Base-by-base conservation (phyloP, 1,139 yeast genomes). In the Magnusiomyces fungicola region DNA sequence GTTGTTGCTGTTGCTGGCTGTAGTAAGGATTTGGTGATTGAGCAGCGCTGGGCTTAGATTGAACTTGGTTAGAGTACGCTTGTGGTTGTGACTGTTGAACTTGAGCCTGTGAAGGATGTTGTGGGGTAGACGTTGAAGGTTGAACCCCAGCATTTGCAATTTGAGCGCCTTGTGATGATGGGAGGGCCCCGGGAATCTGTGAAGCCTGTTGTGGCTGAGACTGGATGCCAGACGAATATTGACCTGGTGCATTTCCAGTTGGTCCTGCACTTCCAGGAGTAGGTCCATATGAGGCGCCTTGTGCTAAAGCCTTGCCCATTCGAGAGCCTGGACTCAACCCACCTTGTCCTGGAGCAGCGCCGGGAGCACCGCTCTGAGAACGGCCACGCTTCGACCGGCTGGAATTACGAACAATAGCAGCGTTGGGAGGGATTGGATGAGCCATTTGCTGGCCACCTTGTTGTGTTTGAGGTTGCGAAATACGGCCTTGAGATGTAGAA, bases 361-460 rank as follows among this genome's bases (percentile, higher is more conserved):
- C 16, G 30, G 46, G 30, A 37, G 41, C 16, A 46, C 45, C 37
- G 37, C 47, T 21, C 42, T 43, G 42, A 49, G 38, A 27, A 16
- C 61, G 53, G 30, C 53, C 52, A n/a, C 66, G 59, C 46, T 65
- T 53, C 32, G 66, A 60, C 54, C 64, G 62, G 52, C 64, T 61
- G 36, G 63, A 57, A 51, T 63, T 65, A 41, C 68, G 57, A 24
- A 59, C 56, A 53, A 61, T 52, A 5, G 66, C 65, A 32, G 68
- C 61, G 49, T 60, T 62, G 23, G 66, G 64, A 22, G 64, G 57
- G 22, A 55, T 50, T 6, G 64, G 64, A 38, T 47, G 53, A 34
- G 30, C 32, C 53, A 53, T 39, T 57, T 60, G 41, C 50, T 54
- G 23, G 58, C 55, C 23, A 57, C 56, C 45, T 56, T 60, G 44